Conservation (phyloP, 1,284 basidiomycete genomes). For the Ganoderma resinaceum region DNA sequence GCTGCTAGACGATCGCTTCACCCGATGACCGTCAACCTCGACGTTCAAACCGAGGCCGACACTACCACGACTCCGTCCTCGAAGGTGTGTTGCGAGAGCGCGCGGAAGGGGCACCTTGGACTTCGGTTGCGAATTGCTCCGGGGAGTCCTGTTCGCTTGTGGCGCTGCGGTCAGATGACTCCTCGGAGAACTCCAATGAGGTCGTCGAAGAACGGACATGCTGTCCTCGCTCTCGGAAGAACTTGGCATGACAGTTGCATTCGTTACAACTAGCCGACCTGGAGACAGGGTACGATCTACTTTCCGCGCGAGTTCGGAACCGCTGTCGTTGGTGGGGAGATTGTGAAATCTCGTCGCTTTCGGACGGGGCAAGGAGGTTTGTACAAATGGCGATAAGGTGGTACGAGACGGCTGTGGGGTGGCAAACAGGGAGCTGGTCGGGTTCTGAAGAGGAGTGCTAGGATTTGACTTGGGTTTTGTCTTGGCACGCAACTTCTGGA, state of each 20-base stretch:
- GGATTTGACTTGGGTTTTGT: constrained; percentile 29
- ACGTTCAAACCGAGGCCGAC: constrained; percentile 32
- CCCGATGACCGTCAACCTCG: constrained; percentile 9
- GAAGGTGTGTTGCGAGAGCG: constrained; percentile 3
- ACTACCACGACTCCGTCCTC: not conserved
- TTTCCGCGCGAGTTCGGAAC: constrained; percentile 39
- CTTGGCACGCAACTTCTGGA: constrained; percentile 13
- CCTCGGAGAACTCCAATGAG: constrained; percentile 10
- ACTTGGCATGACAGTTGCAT: constrained; percentile 54
- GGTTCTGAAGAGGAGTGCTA: constrained; percentile 22
- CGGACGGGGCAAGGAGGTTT: constrained; percentile 29
- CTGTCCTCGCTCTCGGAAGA: constrained; percentile 50
- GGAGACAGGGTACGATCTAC: constrained; percentile 39
- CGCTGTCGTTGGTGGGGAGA: constrained; percentile 33
- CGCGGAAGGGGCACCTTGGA: constrained; percentile 5
- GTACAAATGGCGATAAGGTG: constrained; percentile 7
- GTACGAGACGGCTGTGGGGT: constrained; percentile 16
- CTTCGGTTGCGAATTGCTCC: not conserved
- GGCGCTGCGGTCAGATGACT: constrained; percentile 1
- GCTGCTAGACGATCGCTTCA: constrained; percentile 6
- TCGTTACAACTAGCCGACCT: constrained; percentile 58
- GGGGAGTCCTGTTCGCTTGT: not conserved
- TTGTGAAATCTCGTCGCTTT: constrained; percentile 6
- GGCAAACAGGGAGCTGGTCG: constrained; percentile 10
- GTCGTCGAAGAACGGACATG: constrained; percentile 7